Base-by-base conservation (phyloP, 495 filamentous ascomycete genomes). In the Penicillium alfredii region DNA sequence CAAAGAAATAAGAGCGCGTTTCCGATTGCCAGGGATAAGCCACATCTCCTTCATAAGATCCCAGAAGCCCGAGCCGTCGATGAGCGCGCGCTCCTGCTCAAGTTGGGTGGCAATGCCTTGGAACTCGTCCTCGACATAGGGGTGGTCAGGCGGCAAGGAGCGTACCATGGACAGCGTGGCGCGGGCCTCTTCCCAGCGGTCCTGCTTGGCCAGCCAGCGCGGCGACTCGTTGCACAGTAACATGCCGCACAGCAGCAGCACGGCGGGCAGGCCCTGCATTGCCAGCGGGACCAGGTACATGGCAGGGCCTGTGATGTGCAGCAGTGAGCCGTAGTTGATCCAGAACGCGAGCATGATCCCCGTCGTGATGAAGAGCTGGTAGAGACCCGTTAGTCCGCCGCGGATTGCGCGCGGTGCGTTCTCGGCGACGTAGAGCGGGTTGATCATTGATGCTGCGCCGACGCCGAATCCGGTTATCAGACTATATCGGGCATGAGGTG, bases 401-500 rank as follows among this genome's bases (percentile, higher is more conserved):
- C 82, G 81, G 45, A 85, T 84, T 22, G 78, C 79, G 28, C 81
- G 68, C 3, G 82, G 82, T 8, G 82, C 80, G 35, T 82, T 84
- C 46, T 87, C 82, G 18, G 67, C 59, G 28, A 74, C 61, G 47
- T 71, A 74, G 18, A 78, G 62, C 8, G 78, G 78, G 25, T 73
- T 76, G 36, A 82, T 61, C 75, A 81, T 80, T 13, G 74, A 76
- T 16, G 77, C 77, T 27, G 69, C 74, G 14, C 80, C 80, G 43
- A 83, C 72, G 17, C 80, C 80, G 12, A 85, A 51, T 12, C 83
- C 83, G 30, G 72, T 75, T 17, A 86, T 60, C 11, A 87, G 72
- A 36, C 75, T 58, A 20, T n/a, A 33, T 6, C 9, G 13, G 23
- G 23, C 3, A 25, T 4, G 23, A 25, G 8, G 11, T 2, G 23